Evolutionary conservation across 1,139 yeast species (phyloP).

Genomic region (Arxiozyma heterogenica): DNA sequence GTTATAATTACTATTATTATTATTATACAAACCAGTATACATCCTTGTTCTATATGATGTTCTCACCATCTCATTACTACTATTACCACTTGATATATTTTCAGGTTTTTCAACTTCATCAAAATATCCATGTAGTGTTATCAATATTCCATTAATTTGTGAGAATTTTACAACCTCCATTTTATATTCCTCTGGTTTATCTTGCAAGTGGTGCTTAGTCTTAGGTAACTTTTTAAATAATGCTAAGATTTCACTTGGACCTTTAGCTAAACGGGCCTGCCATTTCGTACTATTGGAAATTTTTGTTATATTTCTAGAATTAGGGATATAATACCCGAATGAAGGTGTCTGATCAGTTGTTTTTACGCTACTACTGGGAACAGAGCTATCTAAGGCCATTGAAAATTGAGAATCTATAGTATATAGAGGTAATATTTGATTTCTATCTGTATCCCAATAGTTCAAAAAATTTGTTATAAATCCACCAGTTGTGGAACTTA

Average conservation of each 20-base stretch:
- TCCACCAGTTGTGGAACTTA: conserved; percentile 60
- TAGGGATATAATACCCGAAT: conserved; percentile 56
- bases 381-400: conserved; percentile 43
- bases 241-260: conserved; percentile 56
- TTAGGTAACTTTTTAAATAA: conserved; percentile 62
- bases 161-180: conserved; percentile 72
- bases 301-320: conserved; percentile 68
- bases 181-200: conserved; percentile 57
- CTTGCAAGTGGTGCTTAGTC: conserved; percentile 59
- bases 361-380: conserved; percentile 38
- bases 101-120: conserved; percentile 52
- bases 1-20: conserved; percentile 7
- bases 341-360: conserved; percentile 36
- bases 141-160: conserved; percentile 64
- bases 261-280: conserved; percentile 53
- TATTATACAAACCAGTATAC: conserved; percentile 12
- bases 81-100: conserved; percentile 23
- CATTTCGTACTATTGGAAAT: conserved; percentile 54
- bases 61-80: conserved; percentile 8
- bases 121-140: conserved; percentile 76
- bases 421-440: conserved; percentile 61
- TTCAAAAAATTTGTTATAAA: conserved; percentile 69
- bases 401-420: conserved; percentile 83
- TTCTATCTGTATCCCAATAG: conserved; percentile 74
- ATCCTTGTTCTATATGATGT: conserved; percentile 32